Evolutionary conservation across 805 yeast species (phyloP), one percentile per base, ranked within the genome.

Genomic region (Ogataea methanolica): DNA sequence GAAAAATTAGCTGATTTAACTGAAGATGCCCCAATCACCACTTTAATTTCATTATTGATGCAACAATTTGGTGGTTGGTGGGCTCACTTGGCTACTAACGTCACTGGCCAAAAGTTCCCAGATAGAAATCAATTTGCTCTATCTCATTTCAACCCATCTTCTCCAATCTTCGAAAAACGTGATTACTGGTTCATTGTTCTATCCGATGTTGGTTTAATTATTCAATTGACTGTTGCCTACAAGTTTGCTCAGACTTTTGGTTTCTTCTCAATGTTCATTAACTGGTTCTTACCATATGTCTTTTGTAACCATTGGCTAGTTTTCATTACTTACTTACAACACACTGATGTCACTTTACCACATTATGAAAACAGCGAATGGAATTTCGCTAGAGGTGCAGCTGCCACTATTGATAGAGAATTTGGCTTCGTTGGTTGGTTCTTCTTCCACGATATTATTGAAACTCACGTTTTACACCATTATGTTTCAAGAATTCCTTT

Each of bases 231-330:
- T 40, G 74, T 77, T 39, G 70, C 83, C 46, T 82, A 82, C 71
- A 68, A 73, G 43, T 81, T 88, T 82, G 73, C 76, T 65, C 67
- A 78, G 57, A 68, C 67, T 52, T 82, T 76, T 61, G 95, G 96
- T 37, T 73, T 69, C 36, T 82, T 80, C 70, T 75, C 78, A 62
- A 70, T 83, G 51, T 64, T 80, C 47, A 74, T 86, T 54, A 78
- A 83, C 74, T 88, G 89, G 84, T 72, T 83, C 52, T 53, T 88
- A 36, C 96, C 96, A 33, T 88, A 83, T 69, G 55, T 85, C 45
- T 83, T 83, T 69, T 89, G 85, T 55, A 88, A 88, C 79, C 95
- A 88, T 71, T 88, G 96, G 96, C 74, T 88, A 55, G 95, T 88
- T 40, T 85, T 85, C 68, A 85, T 88, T 66, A 88, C 96, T 36